Percentiles rank a stretch among this genome's conserved stretches.
Conservation (phyloP, 495 filamentous ascomycete species). For the Glonium stellatum region DNA sequence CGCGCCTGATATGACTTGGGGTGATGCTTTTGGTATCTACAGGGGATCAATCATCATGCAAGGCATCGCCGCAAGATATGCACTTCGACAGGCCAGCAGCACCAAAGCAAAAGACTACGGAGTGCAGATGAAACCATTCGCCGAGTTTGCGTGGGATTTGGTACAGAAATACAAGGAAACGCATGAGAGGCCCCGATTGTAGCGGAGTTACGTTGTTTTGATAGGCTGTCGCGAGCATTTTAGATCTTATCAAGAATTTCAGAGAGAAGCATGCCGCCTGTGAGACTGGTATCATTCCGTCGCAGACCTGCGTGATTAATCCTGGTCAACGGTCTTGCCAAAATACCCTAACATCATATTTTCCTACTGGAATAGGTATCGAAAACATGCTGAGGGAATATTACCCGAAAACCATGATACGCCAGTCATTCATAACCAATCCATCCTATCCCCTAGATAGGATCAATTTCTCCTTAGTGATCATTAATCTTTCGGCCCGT, state of each 20-base stretch:
- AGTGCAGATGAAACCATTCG: constrained; percentile 56
- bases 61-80: constrained; percentile 82
- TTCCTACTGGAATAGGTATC: not conserved
- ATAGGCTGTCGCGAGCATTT: not conserved
- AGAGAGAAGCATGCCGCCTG: not conserved
- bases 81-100: constrained; percentile 83
- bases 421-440: not conserved
- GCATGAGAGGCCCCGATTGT: constrained; percentile 46
- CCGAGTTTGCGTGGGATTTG: constrained; percentile 67
- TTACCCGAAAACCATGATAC: not conserved
- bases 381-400: not conserved
- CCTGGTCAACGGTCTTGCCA: not conserved
- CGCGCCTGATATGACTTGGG: constrained; percentile 46
- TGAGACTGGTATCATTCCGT: not conserved
- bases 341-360: not conserved
- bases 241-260: not conserved
- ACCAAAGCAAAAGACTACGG: constrained; percentile 68
- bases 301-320: not conserved
- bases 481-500: not conserved
- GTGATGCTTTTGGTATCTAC: constrained; percentile 46
- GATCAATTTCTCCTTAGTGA: not conserved
- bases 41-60: constrained; percentile 76
- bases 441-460: not conserved
- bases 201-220: constrained; percentile 6
- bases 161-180: constrained; percentile 44